Base-by-base conservation (phyloP, 768 basidiomycete species). In the Rhodotorula graminis region DNA sequence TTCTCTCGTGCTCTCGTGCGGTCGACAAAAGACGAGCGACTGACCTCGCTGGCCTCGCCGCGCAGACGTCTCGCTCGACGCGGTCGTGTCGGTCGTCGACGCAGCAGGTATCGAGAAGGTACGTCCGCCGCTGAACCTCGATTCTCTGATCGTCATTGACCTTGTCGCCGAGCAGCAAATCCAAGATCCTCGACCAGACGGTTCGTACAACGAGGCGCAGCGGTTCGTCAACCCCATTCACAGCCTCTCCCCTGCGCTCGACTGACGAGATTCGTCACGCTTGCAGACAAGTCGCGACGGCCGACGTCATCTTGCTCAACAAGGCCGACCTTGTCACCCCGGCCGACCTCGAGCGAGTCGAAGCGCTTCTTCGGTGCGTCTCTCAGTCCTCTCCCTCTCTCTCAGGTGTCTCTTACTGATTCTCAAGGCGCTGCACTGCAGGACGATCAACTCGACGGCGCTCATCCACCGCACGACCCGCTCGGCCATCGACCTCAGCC, bases 301-400 rank as follows among this genome's bases (percentile, higher is more conserved):
- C 95, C 37, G 96, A 99, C 78, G 89, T 95, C 37, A 85, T 98
- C 50, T 81, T 99, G 40, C 82, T 99, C 42, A 99, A 99, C 84
- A 99, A 99, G 83, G 83, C 84, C 40, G 95, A 97, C 78, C 83
- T 97, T 16, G 88, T 87, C 2, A 78, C 84, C 1, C 71, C 84
- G 2, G 80, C 82, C 11, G 82, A 82, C 31, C 77, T 90, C 3
- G 64, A 72, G 2, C 78, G 82, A 8, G 86, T 87, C 21, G 88
- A 91, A 79, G 78, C 76, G n/a, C 81, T 86, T 31, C 87, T 99
- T 52, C 70, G 73, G 81, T 81, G 12, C 12, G 80, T 76, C n/a
- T 23, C 5, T 19, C n/a, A 29, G 6, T 18, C 10, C 25, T 31
- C 29, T 23, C 37, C 67, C 50, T 7, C 60, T 55, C 33, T 15